Percentiles rank a stretch among this genome's conserved stretches.
phyloP scores from a whole-genome alignment of 257 asterid species.

The Henckelia pumila region DNA sequence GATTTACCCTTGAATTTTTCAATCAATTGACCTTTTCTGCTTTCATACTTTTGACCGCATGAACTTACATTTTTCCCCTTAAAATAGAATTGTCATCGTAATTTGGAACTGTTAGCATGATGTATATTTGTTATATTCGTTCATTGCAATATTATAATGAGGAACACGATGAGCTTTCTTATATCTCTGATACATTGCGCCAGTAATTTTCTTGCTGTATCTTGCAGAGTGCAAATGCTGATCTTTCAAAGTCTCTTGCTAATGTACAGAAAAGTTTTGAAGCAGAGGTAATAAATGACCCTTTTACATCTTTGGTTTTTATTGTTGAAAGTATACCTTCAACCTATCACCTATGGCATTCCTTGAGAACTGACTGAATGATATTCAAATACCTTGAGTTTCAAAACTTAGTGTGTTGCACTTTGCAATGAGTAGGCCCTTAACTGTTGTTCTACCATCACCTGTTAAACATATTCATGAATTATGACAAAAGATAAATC shows the following conservation, averaged over 20 bases:
- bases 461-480: neutral
- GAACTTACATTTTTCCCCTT: neutral
- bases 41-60: neutral
- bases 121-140: neutral
- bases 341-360: slow-evolving; percentile 15
- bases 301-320: slow-evolving; percentile 9
- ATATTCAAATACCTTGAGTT: neutral
- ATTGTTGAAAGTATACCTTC: slow-evolving; percentile 12
- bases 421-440: neutral
- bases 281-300: slow-evolving; percentile 61
- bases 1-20: slow-evolving; percentile 16
- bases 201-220: slow-evolving; percentile 21
- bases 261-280: slow-evolving; percentile 72
- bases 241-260: slow-evolving; percentile 85
- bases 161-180: neutral
- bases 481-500: neutral
- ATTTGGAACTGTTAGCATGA: neutral
- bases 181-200: neutral
- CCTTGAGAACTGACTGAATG: slow-evolving; percentile 8
- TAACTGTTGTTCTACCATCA: neutral
- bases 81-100: neutral
- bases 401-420: neutral
- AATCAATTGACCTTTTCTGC: slow-evolving; percentile 12
- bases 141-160: slow-evolving; percentile 6
- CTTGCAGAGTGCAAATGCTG: slow-evolving; percentile 81